Conservation (phyloP, 371 early-diverging fungal genomes). For the Apophysomyces sp. region DNA sequence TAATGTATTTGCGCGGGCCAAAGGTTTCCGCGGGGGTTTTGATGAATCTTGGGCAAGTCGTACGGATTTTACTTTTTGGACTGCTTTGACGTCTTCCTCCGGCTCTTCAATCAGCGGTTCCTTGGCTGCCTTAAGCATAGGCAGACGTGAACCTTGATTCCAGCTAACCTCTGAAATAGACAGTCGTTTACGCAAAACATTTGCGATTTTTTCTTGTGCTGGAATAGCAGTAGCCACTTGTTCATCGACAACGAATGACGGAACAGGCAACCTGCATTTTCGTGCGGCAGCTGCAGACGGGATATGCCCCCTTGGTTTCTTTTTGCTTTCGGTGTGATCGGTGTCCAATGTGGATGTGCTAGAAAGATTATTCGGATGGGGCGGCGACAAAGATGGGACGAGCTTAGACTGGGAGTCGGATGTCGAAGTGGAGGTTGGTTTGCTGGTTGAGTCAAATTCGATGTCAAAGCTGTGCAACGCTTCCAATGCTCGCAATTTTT, state of each 20-base stretch:
- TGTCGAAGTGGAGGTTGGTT: not conserved
- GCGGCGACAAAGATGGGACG: not conserved
- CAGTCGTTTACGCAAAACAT: conserved; percentile 36
- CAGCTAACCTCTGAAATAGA: conserved; percentile 33
- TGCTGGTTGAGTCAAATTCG: not conserved
- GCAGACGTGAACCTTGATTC: conserved; percentile 44
- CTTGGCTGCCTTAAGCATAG: conserved; percentile 29
- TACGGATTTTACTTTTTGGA: conserved; percentile 2
- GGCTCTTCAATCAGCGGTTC: not conserved
- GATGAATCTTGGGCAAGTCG: conserved; percentile 7
- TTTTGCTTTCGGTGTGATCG: not conserved
- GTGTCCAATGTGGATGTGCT: not conserved
- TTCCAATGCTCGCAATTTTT: conserved; percentile 22
- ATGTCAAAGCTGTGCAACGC: conserved; percentile 25
- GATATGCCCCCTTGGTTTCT: not conserved
- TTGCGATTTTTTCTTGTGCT: conserved; percentile 32
- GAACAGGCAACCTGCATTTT: conserved; percentile 40
- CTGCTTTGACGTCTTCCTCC: not conserved
- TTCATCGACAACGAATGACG: conserved; percentile 32
- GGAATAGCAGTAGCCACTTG: conserved; percentile 21
- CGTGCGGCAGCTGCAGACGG: conserved; percentile 6
- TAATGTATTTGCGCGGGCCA: conserved; percentile 18
- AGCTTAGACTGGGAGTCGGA: not conserved
- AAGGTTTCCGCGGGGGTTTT: conserved; percentile 10
- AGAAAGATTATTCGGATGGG: not conserved